Evolutionary conservation across 192 early-diverging fungal genomes (phyloP).

Genomic region (Coemansia sp.): DNA sequence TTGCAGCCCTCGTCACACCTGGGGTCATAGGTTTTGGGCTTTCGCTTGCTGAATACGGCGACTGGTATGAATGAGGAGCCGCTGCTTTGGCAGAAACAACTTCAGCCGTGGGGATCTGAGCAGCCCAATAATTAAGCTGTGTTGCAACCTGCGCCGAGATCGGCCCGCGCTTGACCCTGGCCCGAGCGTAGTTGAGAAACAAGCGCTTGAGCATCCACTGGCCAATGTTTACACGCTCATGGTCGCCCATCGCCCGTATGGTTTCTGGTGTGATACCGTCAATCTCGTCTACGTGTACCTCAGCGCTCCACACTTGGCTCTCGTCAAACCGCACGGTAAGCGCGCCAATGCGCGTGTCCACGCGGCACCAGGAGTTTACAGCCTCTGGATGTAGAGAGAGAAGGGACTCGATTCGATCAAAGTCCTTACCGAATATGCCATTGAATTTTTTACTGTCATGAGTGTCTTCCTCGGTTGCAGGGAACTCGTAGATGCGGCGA

Average conservation of each 20-base stretch:
- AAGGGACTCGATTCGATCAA: slow-evolving; percentile 30
- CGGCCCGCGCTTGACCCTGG: slow-evolving; percentile 78
- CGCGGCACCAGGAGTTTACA: slow-evolving; percentile 86
- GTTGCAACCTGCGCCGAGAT: slow-evolving; percentile 60
- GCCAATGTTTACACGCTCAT: slow-evolving; percentile 50
- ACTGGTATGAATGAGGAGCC: not conserved
- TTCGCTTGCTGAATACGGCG: not conserved
- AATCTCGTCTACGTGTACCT: slow-evolving; percentile 86
- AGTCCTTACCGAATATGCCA: slow-evolving; percentile 41
- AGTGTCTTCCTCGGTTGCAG: slow-evolving; percentile 57
- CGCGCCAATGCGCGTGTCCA: slow-evolving; percentile 88
- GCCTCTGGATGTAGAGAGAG: slow-evolving; percentile 62
- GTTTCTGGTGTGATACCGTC: slow-evolving; percentile 50
- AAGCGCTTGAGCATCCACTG: slow-evolving; percentile 56
- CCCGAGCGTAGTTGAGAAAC: slow-evolving; percentile 58
- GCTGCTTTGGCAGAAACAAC: slow-evolving; percentile 28
- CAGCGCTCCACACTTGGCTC: slow-evolving; percentile 78
- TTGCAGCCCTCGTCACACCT: not conserved
- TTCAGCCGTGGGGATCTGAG: slow-evolving; percentile 48
- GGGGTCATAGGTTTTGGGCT: not conserved
- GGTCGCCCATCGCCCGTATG: slow-evolving; percentile 32
- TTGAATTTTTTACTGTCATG: slow-evolving; percentile 56
- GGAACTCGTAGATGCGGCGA: slow-evolving; percentile 54
- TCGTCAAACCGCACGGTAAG: slow-evolving; percentile 85
- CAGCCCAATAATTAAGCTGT: slow-evolving; percentile 54